These are phyloP conservation scores for Raffaelea arxii DNA, from an alignment of 2,329 filamentous ascomycete species.

Conservation along the genomic window DNA sequence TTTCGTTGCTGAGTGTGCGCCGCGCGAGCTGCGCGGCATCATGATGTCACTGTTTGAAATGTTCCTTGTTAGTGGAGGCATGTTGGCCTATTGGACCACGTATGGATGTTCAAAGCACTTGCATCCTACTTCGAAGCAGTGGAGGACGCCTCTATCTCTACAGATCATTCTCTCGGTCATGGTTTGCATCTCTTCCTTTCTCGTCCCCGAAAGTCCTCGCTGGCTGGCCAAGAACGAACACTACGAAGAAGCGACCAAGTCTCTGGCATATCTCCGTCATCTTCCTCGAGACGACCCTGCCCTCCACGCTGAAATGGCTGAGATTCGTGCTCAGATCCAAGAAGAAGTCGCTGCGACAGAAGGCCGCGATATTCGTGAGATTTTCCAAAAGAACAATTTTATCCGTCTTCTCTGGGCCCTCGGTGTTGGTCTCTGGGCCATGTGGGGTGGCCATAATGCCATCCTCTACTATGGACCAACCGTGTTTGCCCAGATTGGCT, in stretches of 20 bases:
- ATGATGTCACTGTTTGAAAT: slow-evolving; percentile 34
- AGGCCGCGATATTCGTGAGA: slow-evolving; percentile 17
- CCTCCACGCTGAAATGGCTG: slow-evolving; percentile 58
- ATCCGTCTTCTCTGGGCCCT: slow-evolving; percentile 1
- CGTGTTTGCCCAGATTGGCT: slow-evolving; percentile 52
- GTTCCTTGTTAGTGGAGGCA: slow-evolving; percentile 33
- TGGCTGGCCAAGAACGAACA: slow-evolving; percentile 68
- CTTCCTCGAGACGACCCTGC: slow-evolving; percentile 44
- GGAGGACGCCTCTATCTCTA: slow-evolving; percentile 36
- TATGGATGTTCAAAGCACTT: slow-evolving; percentile 32
- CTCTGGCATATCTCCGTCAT: slow-evolving; percentile 57
- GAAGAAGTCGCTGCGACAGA: neutral
- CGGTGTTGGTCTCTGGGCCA: slow-evolving; percentile 26
- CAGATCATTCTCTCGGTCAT: slow-evolving; percentile 60
- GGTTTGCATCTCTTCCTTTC: slow-evolving; percentile 51
- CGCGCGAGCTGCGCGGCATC: slow-evolving; percentile 33
- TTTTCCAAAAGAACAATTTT: neutral
- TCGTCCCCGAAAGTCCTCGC: slow-evolving; percentile 62
- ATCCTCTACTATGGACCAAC: slow-evolving; percentile 56
- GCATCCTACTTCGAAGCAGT: slow-evolving; percentile 28
- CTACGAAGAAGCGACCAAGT: slow-evolving; percentile 52
- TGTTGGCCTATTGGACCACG: slow-evolving; percentile 31
- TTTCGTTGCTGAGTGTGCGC: slow-evolving; percentile 34
- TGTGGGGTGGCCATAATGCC: slow-evolving; percentile 67
- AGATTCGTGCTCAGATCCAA: slow-evolving; percentile 44